Percentiles rank a stretch among this genome's conserved stretches.
Conservation (phyloP, 306 rosid genomes). For the Trifolium dubium region DNA sequence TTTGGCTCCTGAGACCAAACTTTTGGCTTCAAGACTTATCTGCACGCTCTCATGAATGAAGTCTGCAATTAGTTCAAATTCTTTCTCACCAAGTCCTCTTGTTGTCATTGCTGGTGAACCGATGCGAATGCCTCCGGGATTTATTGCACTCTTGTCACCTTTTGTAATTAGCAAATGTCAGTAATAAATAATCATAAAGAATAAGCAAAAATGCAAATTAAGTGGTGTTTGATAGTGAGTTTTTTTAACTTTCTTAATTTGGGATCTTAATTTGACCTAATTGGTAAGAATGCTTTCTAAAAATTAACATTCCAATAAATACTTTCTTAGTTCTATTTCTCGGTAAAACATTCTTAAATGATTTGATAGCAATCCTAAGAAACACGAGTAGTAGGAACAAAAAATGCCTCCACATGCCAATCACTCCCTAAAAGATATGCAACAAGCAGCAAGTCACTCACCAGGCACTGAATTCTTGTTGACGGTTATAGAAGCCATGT, state of each 20-base stretch:
- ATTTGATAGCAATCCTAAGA: background rate
- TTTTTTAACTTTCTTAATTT: no score
- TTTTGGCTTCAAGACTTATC: constrained; percentile 71
- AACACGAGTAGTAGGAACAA: background rate
- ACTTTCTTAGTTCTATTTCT: no score
- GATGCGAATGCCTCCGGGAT: constrained; percentile 95
- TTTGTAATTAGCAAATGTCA: constrained; percentile 27
- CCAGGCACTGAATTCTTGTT: constrained; percentile 96
- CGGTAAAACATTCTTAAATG: background rate
- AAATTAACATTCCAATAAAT: background rate
- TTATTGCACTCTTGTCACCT: constrained; percentile 92
- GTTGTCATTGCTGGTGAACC: constrained; percentile 99
- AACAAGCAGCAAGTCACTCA: constrained; percentile 42
- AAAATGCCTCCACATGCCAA: background rate
- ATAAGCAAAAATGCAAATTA: constrained; percentile 6
- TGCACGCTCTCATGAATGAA: constrained; percentile 85
- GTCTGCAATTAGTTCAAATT: constrained; percentile 72
- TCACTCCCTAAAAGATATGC: background rate
- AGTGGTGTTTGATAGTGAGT: no score
- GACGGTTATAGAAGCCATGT: constrained; percentile 88
- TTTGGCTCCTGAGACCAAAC: constrained; percentile 68
- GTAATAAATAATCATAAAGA: constrained; percentile 8
- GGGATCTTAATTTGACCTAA: no score
- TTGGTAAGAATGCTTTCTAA: no score
- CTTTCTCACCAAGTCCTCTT: constrained; percentile 80